phyloP scores from a whole-genome alignment of 164 flowering plant species.

The Saururus chinensis region DNA sequence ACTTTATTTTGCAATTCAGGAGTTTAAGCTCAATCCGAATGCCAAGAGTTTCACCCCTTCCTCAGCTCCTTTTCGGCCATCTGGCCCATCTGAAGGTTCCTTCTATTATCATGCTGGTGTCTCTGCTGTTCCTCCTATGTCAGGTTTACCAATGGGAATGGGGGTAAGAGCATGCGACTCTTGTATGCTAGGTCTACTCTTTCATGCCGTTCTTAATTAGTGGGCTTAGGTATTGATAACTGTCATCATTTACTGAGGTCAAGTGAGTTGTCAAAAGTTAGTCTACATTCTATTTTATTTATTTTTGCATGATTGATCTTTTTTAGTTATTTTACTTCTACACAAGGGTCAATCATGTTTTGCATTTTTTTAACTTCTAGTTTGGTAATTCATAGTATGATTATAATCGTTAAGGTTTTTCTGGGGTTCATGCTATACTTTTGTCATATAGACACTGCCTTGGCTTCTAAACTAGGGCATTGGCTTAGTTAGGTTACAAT shows the following conservation, averaged over 20 bases:
- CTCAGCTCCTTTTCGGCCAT: constrained; percentile 47
- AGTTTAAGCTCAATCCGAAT: constrained; percentile 88
- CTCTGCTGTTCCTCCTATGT: constrained; percentile 56
- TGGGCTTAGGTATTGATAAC: background rate
- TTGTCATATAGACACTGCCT: too few relatives aligned
- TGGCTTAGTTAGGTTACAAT: too few relatives aligned
- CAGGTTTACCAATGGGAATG: constrained; percentile 59
- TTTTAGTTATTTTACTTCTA: too few relatives aligned
- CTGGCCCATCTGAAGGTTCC: constrained; percentile 71
- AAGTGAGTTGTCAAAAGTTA: too few relatives aligned
- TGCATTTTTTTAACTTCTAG: too few relatives aligned
- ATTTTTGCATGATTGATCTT: too few relatives aligned
- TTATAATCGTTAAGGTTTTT: too few relatives aligned
- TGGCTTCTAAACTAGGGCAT: too few relatives aligned
- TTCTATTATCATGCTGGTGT: constrained; percentile 49
- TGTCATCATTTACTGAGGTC: background rate
- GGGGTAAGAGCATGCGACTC: constrained; percentile 44
- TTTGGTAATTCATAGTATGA: too few relatives aligned
- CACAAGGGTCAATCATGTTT: too few relatives aligned
- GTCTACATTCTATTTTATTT: too few relatives aligned
- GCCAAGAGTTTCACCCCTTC: constrained; percentile 85
- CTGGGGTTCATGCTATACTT: too few relatives aligned
- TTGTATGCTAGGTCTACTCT: background rate
- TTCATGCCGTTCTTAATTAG: background rate
- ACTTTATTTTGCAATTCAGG: constrained; percentile 34